Evolutionary conservation across 176 grass and related monocot genomes (phyloP).

Genomic region (Themeda triandra): DNA sequence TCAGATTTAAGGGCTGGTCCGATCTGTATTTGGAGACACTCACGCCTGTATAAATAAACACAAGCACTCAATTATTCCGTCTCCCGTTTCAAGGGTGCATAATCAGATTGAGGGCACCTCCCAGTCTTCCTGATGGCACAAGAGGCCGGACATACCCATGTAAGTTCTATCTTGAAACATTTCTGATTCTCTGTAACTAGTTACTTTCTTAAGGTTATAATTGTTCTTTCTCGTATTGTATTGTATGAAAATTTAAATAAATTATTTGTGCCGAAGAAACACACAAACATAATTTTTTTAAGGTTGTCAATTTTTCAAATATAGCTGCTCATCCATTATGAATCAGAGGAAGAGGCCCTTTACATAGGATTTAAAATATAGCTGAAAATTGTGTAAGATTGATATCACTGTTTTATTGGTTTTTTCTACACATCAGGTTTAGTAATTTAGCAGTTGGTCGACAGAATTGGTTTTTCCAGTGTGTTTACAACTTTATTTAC

Average conservation of each 20-base stretch:
- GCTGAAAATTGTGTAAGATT: neutral
- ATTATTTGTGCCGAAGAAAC: too few species aligned
- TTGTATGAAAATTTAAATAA: neutral
- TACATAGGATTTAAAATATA: neutral
- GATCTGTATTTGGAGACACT: neutral
- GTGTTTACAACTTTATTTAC: neutral
- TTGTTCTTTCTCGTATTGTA: neutral
- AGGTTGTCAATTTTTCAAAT: too few species aligned
- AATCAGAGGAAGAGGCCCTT: neutral
- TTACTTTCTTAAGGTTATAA: neutral
- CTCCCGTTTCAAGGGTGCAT: neutral
- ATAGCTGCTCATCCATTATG: too few species aligned
- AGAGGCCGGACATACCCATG: neutral
- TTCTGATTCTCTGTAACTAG: neutral
- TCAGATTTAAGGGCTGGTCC: neutral
- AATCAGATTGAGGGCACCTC: neutral
- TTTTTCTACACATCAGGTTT: neutral
- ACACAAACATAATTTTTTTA: neutral
- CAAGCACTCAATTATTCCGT: neutral
- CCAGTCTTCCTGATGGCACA: neutral
- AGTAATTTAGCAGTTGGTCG: neutral
- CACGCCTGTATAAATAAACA: neutral
- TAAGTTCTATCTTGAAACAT: neutral
- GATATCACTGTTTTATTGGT: neutral
- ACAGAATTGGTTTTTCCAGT: neutral